phyloP scores from a whole-genome alignment of 352 stramenopile genomes.

The Phytophthora citricola region DNA sequence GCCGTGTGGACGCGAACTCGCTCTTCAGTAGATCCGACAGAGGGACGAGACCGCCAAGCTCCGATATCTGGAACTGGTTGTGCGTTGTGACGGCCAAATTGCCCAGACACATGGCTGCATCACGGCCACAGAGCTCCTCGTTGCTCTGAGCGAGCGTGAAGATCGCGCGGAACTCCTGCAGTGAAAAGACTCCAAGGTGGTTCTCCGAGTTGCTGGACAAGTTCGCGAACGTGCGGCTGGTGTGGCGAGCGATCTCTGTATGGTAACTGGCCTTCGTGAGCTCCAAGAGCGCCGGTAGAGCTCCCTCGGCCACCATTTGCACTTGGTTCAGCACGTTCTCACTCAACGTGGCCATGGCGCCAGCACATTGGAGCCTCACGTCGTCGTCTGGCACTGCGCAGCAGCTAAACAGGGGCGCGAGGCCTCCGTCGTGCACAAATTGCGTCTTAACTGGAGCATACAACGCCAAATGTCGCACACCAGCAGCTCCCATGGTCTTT shows the following conservation, averaged over 20 bases:
- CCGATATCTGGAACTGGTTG: constrained; percentile 91
- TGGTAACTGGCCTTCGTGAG: constrained; percentile 72
- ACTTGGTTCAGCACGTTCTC: constrained; percentile 94
- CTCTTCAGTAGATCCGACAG: constrained; percentile 84
- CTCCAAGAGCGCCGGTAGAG: constrained; percentile 75
- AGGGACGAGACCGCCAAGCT: constrained; percentile 84
- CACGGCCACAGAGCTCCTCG: constrained; percentile 90
- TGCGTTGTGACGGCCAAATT: constrained; percentile 93
- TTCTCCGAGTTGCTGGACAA: constrained; percentile 94
- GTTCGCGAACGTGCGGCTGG: constrained; percentile 90
- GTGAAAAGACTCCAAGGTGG: constrained; percentile 87
- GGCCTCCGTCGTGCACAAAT: constrained; percentile 73
- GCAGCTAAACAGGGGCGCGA: constrained; percentile 69
- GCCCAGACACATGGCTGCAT: constrained; percentile 92
- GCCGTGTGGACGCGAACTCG: constrained; percentile 71
- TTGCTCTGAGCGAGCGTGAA: constrained; percentile 69
- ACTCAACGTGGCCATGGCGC: constrained; percentile 90
- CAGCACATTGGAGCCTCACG: constrained; percentile 90
- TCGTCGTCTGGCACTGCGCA: constrained; percentile 75
- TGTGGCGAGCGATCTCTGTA: constrained; percentile 85
- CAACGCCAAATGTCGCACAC: constrained; percentile 90
- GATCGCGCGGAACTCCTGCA: constrained; percentile 77
- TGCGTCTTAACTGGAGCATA: constrained; percentile 70
- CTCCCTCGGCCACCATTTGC: constrained; percentile 79
- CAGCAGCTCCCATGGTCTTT: constrained; percentile 88